These are phyloP conservation scores for Aeminium ludgeri DNA, from an alignment of 495 filamentous ascomycete species.

Conservation along the genomic window DNA sequence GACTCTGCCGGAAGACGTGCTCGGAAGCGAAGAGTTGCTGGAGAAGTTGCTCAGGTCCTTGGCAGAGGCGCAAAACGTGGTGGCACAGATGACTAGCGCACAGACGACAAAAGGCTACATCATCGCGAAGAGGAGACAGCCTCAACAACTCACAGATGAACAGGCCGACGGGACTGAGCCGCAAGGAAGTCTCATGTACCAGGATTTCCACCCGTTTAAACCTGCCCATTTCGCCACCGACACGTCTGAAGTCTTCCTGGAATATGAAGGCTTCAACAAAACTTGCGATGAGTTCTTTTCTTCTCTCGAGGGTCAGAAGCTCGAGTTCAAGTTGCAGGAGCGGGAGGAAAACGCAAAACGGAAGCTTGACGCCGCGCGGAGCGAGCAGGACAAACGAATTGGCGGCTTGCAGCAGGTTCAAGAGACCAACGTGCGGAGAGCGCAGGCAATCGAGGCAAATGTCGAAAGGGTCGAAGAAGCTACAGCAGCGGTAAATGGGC, in stretches of 20 bases:
- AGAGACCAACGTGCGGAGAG: constrained; percentile 71
- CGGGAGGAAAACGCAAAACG: constrained; percentile 62
- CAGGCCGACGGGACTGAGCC: constrained; percentile 18
- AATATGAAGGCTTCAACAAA: constrained; percentile 72
- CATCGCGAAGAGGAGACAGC: constrained; percentile 47
- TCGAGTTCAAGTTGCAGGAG: constrained; percentile 67
- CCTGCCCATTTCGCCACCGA: constrained; percentile 67
- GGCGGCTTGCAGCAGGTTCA: constrained; percentile 66
- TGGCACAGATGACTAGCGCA: constrained; percentile 42
- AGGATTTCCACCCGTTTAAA: constrained; percentile 89
- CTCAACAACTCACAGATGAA: constrained; percentile 12
- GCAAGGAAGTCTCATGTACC: constrained; percentile 48
- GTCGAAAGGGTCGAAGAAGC: constrained; percentile 77
- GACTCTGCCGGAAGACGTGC: constrained; percentile 46
- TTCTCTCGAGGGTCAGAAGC: constrained; percentile 81
- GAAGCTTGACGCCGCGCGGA: constrained; percentile 63
- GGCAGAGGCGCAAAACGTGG: constrained; percentile 45
- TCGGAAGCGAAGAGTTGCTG: constrained; percentile 46
- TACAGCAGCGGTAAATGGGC: constrained; percentile 72
- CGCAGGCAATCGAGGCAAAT: constrained; percentile 77
- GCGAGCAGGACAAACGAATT: constrained; percentile 69
- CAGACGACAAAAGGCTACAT: constrained; percentile 64
- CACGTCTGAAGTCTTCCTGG: constrained; percentile 43
- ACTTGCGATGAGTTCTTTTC: constrained; percentile 96
- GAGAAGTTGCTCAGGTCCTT: constrained; percentile 47